Evolutionary conservation across 2,329 filamentous ascomycete species (phyloP), one percentile per base, ranked within the genome.

Genomic region (Alternaria gaisen): DNA sequence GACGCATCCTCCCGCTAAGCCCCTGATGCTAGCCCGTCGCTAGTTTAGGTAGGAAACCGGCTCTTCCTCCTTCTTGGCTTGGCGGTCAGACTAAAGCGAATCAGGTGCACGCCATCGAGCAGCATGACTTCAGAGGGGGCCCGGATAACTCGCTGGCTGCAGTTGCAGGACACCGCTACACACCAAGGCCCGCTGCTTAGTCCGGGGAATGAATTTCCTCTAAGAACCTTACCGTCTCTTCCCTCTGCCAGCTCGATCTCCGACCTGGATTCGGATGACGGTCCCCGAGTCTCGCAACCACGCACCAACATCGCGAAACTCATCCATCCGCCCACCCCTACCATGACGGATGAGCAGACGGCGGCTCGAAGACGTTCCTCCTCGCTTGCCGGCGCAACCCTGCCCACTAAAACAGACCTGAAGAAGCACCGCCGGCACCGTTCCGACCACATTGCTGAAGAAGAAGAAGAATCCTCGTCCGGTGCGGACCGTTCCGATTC

Each of bases 131-230:
- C 60, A 56, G 63, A 63, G 57, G 69, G 67, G 59, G 59, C 69
- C 51, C 66, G 64, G 58, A 71, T 77, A 55, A 64, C 69, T 58
- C 70, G 73, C 63, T 78, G 75, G 76, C 71, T 78, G 65, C 56
- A 56, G 36, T 54, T 73, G 56, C 60, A 63, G 40, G 63, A 75
- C 58, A 65, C 72, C 42, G 63, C 65, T 61, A 63, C 71, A 69
- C 59, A 60, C 52, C 67, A 63, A 61, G 71, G 72, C 58, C 64
- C 70, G 47, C 64, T 65, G 44, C 69, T 68, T 62, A 76, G 76
- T 59, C 75, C 76, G 34, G 74, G 75, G 53, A 75, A 79, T 74
- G 76, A 72, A 47, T 78, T 79, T 48, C 75, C 76, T 47, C 68
- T 79, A 28, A 66, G 69, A 20, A 78, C 76, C 18, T 51, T 78